Evolutionary conservation across 305 asterid genomes (phyloP), one percentile per base, ranked within the genome.

Genomic region (Caryopteris hybrid): DNA sequence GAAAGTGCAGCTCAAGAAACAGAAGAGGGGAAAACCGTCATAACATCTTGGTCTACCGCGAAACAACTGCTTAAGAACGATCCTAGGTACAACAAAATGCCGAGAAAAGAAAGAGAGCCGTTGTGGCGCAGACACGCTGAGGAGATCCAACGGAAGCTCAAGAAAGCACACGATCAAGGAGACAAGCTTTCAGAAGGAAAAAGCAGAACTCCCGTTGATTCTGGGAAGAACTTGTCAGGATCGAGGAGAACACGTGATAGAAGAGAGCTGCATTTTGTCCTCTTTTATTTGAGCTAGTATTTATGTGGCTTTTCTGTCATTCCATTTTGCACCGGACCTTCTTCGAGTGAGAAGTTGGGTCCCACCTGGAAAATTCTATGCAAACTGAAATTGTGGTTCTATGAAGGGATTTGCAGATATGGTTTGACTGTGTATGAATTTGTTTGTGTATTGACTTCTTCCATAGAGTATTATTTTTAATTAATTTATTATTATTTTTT

Each of bases 41-140:
- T 85, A 46, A 85, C 82, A 23, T 94, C 99, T 16, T 94, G 99
- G 99, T 91, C 97, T 46, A 86, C 98, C 21, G 97, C 99, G 47
- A 94, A 91, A 67, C 90, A 69, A 25, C 76, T 83, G 66, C 74
- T 94, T 34, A 94, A 86, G 76, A 82, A 46, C 13, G 97, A 94
- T 73, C 88, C 88, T 4, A 77, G 97, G 56, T 94, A 91, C 60
- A 74, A 83, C 73, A 94, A 85, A 77, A 81, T 87, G 89, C 84
- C 95, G 5, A 87, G 98, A 81, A 94, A 91, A 78, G 98, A 91
- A 29, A 74, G 97, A 73, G 99, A 94, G 70, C 64, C 92, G 69
- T 71, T 89, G 62, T 94, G 99, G 99, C 86, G 83, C 31, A 76
- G 98, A 31, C 94, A 87, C 61, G 85, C 85, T 17, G 97, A 91